Evolutionary conservation across 331 rosid genomes (phyloP).

Genomic region (Phaseolus coccineus): DNA sequence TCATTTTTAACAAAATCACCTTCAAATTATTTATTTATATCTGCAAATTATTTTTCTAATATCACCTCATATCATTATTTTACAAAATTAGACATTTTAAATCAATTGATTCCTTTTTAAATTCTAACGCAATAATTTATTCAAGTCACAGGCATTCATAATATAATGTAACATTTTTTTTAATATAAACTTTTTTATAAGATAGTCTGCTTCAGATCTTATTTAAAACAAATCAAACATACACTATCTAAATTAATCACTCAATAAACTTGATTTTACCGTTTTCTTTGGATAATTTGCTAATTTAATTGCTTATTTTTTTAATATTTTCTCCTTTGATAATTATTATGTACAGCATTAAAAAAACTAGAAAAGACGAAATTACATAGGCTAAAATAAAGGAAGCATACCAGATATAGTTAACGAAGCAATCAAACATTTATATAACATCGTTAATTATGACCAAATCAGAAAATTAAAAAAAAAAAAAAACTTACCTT

Average conservation of each 20-base stretch:
- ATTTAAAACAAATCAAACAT: too few relatives aligned
- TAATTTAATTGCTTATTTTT: not conserved
- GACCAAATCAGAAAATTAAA: not conserved
- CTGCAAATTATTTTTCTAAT: too few relatives aligned
- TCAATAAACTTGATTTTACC: not conserved
- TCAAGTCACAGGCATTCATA: too few relatives aligned
- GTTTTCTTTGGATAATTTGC: not conserved
- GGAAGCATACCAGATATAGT: not conserved
- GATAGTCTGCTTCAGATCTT: too few relatives aligned
- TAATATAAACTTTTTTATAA: too few relatives aligned
- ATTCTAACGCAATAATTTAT: too few relatives aligned
- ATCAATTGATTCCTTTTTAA: too few relatives aligned
- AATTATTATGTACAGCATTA: not conserved
- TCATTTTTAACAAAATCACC: not conserved
- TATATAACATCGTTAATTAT: not conserved
- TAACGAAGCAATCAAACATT: constrained; percentile 3
- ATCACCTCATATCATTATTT: too few relatives aligned
- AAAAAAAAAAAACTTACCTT: not conserved
- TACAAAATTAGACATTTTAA: too few relatives aligned
- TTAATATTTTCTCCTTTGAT: not conserved
- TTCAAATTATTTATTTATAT: not conserved
- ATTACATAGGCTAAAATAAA: not conserved
- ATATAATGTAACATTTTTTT: too few relatives aligned
- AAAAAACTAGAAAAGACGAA: not conserved
- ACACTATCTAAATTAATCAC: not conserved